phyloP scores from a whole-genome alignment of 495 filamentous ascomycete genomes.

The Staphylotrichum tortipilum region DNA sequence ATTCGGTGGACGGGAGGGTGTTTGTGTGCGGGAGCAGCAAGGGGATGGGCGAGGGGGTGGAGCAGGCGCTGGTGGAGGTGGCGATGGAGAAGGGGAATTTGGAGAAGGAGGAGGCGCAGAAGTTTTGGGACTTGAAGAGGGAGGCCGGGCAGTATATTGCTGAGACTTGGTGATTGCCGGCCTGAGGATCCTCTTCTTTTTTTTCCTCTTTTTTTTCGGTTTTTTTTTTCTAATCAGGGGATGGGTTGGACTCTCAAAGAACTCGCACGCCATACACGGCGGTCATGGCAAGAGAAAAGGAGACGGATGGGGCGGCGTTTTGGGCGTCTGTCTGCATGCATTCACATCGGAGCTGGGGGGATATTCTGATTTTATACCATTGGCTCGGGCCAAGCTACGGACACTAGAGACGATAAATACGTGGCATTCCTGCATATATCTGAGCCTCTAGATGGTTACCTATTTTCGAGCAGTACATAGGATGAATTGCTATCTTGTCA shows the following conservation, averaged over 20 bases:
- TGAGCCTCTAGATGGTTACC: background rate
- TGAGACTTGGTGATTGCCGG: constrained; percentile 51
- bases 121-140: constrained; percentile 77
- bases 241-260: background rate
- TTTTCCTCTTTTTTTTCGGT: background rate
- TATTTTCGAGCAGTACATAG: too few relatives aligned
- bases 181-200: too few relatives aligned
- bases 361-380: constrained; percentile 2
- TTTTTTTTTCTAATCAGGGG: background rate
- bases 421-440: background rate
- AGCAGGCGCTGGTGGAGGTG: constrained; percentile 69
- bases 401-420: background rate
- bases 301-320: background rate
- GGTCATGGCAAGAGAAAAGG: background rate
- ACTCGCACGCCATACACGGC: background rate
- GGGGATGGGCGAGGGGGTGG: constrained; percentile 97
- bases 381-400: constrained; percentile 3
- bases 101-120: constrained; percentile 58
- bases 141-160: constrained; percentile 81
- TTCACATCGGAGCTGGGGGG: background rate
- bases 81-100: constrained; percentile 74
- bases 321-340: background rate
- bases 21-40: constrained; percentile 92
- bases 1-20: constrained; percentile 81
- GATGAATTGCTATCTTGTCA: too few relatives aligned